phyloP scores from a whole-genome alignment of 2,329 filamentous ascomycete species.

The Fusarium mundagurra region DNA sequence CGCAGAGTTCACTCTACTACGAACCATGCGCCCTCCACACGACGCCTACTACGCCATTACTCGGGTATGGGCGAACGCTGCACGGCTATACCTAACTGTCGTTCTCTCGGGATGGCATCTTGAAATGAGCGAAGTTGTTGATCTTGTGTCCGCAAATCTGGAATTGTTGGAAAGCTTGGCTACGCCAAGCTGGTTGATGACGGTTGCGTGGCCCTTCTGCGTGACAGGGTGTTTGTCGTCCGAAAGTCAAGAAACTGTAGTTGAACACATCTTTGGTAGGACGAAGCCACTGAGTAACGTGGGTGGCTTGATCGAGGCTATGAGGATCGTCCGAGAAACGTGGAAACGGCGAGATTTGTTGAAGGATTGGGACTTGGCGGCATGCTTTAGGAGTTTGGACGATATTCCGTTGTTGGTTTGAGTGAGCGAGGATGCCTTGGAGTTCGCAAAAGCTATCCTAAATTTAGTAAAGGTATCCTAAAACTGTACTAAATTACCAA shows the following conservation, averaged over 20 bases:
- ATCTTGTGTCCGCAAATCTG: not conserved
- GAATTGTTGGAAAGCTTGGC: not conserved
- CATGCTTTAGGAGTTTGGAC: conserved; percentile 48
- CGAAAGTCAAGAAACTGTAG: not conserved
- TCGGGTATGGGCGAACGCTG: conserved; percentile 1
- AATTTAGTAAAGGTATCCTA: no score
- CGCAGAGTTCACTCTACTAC: not conserved
- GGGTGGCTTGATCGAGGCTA: not conserved
- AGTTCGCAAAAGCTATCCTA: not conserved
- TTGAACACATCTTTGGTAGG: not conserved
- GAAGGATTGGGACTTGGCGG: conserved; percentile 14
- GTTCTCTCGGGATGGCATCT: conserved; percentile 10
- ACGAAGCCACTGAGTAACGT: not conserved
- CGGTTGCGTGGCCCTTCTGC: conserved; percentile 16
- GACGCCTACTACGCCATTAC: not conserved
- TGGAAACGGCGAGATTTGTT: not conserved
- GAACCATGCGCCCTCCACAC: not conserved
- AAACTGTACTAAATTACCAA: no score
- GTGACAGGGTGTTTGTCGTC: conserved; percentile 4
- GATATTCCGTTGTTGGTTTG: not conserved
- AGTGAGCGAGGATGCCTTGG: not conserved
- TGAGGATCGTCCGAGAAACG: not conserved
- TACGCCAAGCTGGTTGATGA: not conserved
- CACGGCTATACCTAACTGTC: not conserved
- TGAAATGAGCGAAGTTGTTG: not conserved